A percentile compares a stretch with the other conserved stretches of the same genome.
Evolutionary conservation across 345 rosid genomes (phyloP).

Genomic region (Erysimum cheiranthoides): DNA sequence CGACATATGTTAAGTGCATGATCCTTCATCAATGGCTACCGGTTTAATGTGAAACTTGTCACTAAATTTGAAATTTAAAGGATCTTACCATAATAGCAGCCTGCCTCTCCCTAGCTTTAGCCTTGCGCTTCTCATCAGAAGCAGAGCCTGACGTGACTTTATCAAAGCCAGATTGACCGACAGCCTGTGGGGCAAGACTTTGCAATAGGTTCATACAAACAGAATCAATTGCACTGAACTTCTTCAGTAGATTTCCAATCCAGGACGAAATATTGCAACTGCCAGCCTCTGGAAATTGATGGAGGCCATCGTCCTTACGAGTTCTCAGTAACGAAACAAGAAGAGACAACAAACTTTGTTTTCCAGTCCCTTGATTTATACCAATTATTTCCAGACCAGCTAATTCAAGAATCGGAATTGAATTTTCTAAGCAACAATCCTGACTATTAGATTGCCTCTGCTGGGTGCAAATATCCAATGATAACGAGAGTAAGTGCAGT

Average conservation of each 20-base stretch:
- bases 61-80: constrained; percentile 24
- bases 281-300: constrained; percentile 64
- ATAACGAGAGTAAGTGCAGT: constrained; percentile 80
- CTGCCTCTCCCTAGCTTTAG: constrained; percentile 87
- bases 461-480: constrained; percentile 74
- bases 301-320: constrained; percentile 58
- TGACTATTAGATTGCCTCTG: constrained; percentile 50
- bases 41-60: background rate
- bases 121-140: constrained; percentile 78
- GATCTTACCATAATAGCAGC: constrained; percentile 81
- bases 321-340: constrained; percentile 80
- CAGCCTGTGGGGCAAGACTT: constrained; percentile 79
- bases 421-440: constrained; percentile 47
- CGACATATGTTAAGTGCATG: constrained; percentile 16
- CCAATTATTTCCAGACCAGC: constrained; percentile 69
- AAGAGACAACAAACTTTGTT: constrained; percentile 80
- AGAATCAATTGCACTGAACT: constrained; percentile 75
- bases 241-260: constrained; percentile 76
- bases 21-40: constrained; percentile 26
- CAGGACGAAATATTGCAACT: constrained; percentile 70
- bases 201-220: constrained; percentile 69
- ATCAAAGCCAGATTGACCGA: constrained; percentile 52
- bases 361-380: constrained; percentile 55
- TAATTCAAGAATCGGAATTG: constrained; percentile 58
- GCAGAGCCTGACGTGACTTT: constrained; percentile 47